Base-by-base conservation (phyloP, 305 asterid genomes). In the Fraxinus paxiana region DNA sequence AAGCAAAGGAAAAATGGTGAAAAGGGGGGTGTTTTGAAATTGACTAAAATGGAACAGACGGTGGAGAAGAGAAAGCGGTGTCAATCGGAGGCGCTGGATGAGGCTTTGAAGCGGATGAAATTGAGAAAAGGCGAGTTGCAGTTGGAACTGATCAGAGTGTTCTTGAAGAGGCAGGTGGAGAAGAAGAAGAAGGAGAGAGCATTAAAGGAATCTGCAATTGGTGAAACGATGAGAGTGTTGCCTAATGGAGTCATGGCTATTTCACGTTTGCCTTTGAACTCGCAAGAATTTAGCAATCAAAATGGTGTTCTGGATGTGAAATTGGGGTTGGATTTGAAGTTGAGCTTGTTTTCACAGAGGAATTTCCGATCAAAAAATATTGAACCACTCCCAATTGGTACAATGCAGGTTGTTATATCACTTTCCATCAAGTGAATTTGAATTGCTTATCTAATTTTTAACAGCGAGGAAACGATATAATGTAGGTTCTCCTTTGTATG, bases 231-330 rank as follows among this genome's bases (percentile, higher is more conserved):
- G 37, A 91, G 90, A 54, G 90, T 84, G 79, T 82, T 96, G 88
- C 98, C 98, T 5, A 84, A 91, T 87, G 99, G 98, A 71, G 90
- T 91, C 67, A 88, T 96, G 97, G 92, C 92, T 17, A 92, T 96
- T 85, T 91, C 98, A 9, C 85, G 82, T 46, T 73, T 89, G 17
- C 82, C 89, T 71, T 80, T 88, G 20, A 59, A 59, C 56, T 31
- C 84, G 54, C 81, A 26, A 78, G 82, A 51, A 3, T 18, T 83
- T n/a, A 76, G 82, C 70, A 87, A 88, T 86, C 84, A 69, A n/a
- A 83, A 73, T 78, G 83, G 80, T 84, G 86, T 72, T 15, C 82
- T 90, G 81, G 94, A 91, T 82, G 88, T 88, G 43, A 94, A 94
- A 77, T 70, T 92, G 18, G 99, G 97, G 20, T 81, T 56, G 63